Evolutionary conservation across 148 eudicot species (phyloP).

Genomic region (Oxyria digyna): DNA sequence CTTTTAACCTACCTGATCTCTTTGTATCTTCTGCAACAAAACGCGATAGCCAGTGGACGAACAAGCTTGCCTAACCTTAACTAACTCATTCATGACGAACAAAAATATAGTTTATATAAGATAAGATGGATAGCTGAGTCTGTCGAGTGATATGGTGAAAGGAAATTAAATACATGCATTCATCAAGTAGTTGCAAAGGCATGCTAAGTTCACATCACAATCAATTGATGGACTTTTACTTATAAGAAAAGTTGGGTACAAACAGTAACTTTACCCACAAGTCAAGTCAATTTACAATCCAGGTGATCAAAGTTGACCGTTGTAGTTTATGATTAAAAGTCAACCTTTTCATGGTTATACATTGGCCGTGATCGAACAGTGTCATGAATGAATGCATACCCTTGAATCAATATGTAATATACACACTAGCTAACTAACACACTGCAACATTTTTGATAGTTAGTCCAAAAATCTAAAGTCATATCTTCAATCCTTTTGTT

Average conservation of each 20-base stretch:
- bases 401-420: not conserved
- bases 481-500: not conserved
- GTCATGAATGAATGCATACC: not conserved
- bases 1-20: not conserved
- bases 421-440: not conserved
- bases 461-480: not conserved
- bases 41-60: not conserved
- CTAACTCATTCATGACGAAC: not conserved
- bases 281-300: not conserved
- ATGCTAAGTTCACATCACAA: not conserved
- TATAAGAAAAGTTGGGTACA: not conserved
- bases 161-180: too few species aligned
- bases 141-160: too few species aligned
- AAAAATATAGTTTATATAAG: too few species aligned
- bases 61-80: conserved; percentile 3
- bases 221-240: not conserved
- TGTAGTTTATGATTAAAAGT: too few species aligned
- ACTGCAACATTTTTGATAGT: not conserved
- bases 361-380: not conserved
- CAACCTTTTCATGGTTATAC: not conserved
- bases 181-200: not conserved
- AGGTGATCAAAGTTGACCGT: too few species aligned
- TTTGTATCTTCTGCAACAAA: not conserved
- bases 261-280: not conserved
- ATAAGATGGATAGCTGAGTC: too few species aligned